Percentiles rank a stretch among this genome's conserved stretches.
Evolutionary conservation across 805 yeast genomes (phyloP).

Genomic region (Saccharomycopsis fermentans): DNA sequence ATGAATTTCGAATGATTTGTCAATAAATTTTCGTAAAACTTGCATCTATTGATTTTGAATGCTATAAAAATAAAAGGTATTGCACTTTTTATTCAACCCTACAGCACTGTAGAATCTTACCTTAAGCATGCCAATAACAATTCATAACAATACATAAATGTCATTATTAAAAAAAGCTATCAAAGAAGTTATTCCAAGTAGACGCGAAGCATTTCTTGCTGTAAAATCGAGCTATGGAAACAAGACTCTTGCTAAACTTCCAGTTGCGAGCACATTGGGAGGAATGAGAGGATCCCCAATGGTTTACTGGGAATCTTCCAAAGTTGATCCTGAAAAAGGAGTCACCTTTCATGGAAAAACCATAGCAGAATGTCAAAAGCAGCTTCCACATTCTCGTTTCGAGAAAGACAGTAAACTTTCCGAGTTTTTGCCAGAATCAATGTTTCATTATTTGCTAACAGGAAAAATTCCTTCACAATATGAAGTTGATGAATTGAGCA

Average conservation of each 20-base stretch:
- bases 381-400: conserved; percentile 44
- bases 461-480: conserved; percentile 58
- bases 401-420: conserved; percentile 35
- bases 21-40: too few species aligned
- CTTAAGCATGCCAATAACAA: background rate
- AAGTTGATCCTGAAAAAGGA: conserved; percentile 65
- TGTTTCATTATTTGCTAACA: conserved; percentile 70
- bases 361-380: conserved; percentile 58
- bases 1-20: too few species aligned
- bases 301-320: conserved; percentile 73
- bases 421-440: conserved; percentile 65
- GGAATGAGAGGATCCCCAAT: conserved; percentile 77
- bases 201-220: conserved; percentile 30
- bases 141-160: background rate
- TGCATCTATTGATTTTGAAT: background rate
- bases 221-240: conserved; percentile 30
- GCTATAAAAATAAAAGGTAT: too few species aligned
- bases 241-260: conserved; percentile 35
- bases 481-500: conserved; percentile 46
- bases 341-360: conserved; percentile 72
- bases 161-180: conserved; percentile 24
- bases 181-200: conserved; percentile 34
- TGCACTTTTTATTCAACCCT: too few species aligned
- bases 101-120: background rate
- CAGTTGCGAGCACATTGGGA: conserved; percentile 41